Evolutionary conservation across 108 stramenopile species (phyloP).

Genomic region (Conticribra guillardii): DNA sequence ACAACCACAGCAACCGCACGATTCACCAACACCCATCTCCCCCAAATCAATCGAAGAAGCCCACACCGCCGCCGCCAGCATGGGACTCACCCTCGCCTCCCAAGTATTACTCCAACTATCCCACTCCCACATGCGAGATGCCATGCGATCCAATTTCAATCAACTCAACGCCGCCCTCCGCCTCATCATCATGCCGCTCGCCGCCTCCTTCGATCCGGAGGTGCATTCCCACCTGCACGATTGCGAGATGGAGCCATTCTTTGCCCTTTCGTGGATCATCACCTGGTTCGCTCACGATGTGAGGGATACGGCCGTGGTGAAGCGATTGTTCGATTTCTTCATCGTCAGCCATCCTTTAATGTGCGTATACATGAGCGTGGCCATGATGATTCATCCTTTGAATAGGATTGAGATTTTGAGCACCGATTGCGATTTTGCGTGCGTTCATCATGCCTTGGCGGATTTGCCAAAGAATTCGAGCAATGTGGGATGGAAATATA

Average conservation of each 20-base stretch:
- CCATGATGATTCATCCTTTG: conserved; percentile 82
- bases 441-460: conserved; percentile 79
- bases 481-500: conserved; percentile 75
- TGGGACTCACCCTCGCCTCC: conserved; percentile 72
- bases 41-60: not conserved
- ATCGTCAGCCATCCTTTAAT: conserved; percentile 82
- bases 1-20: no score
- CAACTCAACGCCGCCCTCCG: conserved; percentile 67
- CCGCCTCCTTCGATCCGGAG: conserved; percentile 61
- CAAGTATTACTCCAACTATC: conserved; percentile 68
- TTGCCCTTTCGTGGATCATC: conserved; percentile 85
- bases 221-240: conserved; percentile 78
- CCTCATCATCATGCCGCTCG: conserved; percentile 69
- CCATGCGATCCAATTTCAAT: conserved; percentile 60
- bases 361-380: conserved; percentile 77
- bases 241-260: conserved; percentile 91
- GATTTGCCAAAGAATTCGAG: conserved; percentile 79
- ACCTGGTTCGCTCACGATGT: conserved; percentile 95
- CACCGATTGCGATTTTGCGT: conserved; percentile 89
- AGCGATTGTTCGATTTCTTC: conserved; percentile 91
- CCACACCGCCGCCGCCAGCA: conserved; percentile 32
- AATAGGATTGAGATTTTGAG: conserved; percentile 80
- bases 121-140: conserved; percentile 71
- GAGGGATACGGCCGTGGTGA: conserved; percentile 79
- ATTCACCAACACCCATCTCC: no score